phyloP scores from a whole-genome alignment of 768 basidiomycete species.

The Nevesoporus exiguus region DNA sequence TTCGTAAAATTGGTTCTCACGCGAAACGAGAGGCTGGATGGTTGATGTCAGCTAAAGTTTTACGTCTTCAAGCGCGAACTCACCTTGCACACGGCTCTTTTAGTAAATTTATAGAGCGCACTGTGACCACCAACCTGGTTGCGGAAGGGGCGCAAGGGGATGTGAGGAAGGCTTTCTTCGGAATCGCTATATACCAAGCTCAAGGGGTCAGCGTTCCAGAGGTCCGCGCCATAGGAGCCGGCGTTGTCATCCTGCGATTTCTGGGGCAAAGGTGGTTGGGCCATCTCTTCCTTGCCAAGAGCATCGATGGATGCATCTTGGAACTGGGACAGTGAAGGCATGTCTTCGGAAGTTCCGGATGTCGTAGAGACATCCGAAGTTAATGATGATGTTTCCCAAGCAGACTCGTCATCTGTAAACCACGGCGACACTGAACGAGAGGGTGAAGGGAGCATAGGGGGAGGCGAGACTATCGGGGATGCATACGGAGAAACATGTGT shows the following conservation, averaged over 20 bases:
- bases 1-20: slow-evolving; percentile 98
- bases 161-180: slow-evolving; percentile 71
- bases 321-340: slow-evolving; percentile 29
- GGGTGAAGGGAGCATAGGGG: slow-evolving; percentile 13
- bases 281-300: slow-evolving; percentile 16
- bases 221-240: background rate
- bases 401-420: slow-evolving; percentile 76
- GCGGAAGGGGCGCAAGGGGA: slow-evolving; percentile 91
- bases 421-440: slow-evolving; percentile 49
- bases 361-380: slow-evolving; percentile 61
- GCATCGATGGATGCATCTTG: slow-evolving; percentile 18
- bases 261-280: background rate
- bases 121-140: slow-evolving; percentile 98
- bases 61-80: slow-evolving; percentile 24
- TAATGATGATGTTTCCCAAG: slow-evolving; percentile 69
- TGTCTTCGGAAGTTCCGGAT: slow-evolving; percentile 37
- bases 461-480: slow-evolving; percentile 15
- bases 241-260: slow-evolving; percentile 20
- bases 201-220: slow-evolving; percentile 35
- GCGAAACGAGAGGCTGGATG: slow-evolving; percentile 84
- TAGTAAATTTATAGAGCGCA: slow-evolving; percentile 97
- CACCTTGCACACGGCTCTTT: slow-evolving; percentile 98
- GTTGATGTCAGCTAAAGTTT: slow-evolving; percentile 12
- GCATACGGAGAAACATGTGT: slow-evolving; percentile 30
- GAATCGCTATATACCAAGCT: slow-evolving; percentile 43